Base-by-base conservation (phyloP, 164 flowering plant species). In the Chimonanthus salicifolius region DNA sequence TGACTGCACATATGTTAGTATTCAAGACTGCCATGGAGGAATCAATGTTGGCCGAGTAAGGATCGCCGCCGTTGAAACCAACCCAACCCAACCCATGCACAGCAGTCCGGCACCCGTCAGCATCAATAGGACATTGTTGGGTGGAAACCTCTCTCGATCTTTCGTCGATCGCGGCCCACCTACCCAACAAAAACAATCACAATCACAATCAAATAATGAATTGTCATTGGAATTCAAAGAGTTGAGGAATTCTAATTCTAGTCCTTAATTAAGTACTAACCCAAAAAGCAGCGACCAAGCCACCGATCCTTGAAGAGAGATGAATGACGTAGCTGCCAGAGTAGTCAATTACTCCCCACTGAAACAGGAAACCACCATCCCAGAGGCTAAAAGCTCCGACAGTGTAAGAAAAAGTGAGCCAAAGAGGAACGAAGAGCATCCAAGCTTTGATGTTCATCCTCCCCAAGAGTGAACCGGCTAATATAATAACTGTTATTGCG, bases 71-170 rank as follows among this genome's bases (percentile, higher is more conserved):
- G 10, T 75, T 75, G 74, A 75, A 75, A 6, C 78, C 78, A 4
- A 69, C 62, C 77, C n/a, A n/a, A n/a, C n/a, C n/a, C 77, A 75
- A 49, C 77, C 77, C 77, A 75, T 70, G 73, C 78, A 75, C 7
- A 75, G 78, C 11, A 75, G 73, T 49, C 78, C 74, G 3, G 74
- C 78, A 4, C 78, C 78, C 11, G 74, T 44, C 64, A 75, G 15
- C 78, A 71, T 70, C 43, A 69, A 43, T 49, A 75, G 60, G 48
- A 75, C 62, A 49, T 75, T 75, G 77, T 75, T 75, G 0, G 78
- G 74, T 2, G 74, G 78, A 20, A 75, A 75, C 70, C 64, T 50
- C 51, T 75, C 74, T 47, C 78, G 47, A 54, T 75, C 78, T 70
- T 51, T 70, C 7, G 73, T 64, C 47, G 69, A 64, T 2, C 78